Evolutionary conservation across 352 stramenopile species (phyloP).

Genomic region (Elongisporangium undulatum): DNA sequence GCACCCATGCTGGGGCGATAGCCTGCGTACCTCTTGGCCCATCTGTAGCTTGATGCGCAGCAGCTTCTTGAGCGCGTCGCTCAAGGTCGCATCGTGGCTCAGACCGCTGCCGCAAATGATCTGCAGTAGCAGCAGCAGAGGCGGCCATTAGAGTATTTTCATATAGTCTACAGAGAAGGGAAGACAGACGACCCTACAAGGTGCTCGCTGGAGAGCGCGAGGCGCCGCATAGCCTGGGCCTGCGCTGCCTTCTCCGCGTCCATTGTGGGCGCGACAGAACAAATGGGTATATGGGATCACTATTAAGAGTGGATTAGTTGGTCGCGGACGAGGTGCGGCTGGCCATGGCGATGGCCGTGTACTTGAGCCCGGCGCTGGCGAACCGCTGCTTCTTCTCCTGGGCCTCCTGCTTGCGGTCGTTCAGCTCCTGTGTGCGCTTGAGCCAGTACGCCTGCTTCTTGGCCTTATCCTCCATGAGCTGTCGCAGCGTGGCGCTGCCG

Average conservation of each 20-base stretch:
- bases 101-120: conserved; percentile 24
- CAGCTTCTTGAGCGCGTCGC: conserved; percentile 37
- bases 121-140: neutral
- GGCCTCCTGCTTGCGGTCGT: conserved; percentile 67
- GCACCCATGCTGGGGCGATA: neutral
- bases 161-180: neutral
- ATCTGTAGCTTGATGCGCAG: conserved; percentile 51
- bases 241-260: conserved; percentile 6
- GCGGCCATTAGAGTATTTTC: neutral
- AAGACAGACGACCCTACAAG: conserved; percentile 21
- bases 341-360: conserved; percentile 73
- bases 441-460: conserved; percentile 80
- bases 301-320: neutral
- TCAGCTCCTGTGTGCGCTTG: conserved; percentile 70
- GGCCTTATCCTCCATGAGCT: conserved; percentile 69
- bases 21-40: conserved; percentile 20
- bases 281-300: neutral
- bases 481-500: conserved; percentile 48
- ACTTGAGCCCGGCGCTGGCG: conserved; percentile 68
- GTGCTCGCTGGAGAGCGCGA: conserved; percentile 30
- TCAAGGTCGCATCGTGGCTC: conserved; percentile 18
- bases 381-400: conserved; percentile 82
- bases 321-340: conserved; percentile 32
- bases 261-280: neutral
- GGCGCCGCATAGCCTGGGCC: conserved; percentile 14